These are phyloP conservation scores for Rhynchosporium graminicola DNA, from an alignment of 2,329 filamentous ascomycete species.

Conservation along the genomic window DNA sequence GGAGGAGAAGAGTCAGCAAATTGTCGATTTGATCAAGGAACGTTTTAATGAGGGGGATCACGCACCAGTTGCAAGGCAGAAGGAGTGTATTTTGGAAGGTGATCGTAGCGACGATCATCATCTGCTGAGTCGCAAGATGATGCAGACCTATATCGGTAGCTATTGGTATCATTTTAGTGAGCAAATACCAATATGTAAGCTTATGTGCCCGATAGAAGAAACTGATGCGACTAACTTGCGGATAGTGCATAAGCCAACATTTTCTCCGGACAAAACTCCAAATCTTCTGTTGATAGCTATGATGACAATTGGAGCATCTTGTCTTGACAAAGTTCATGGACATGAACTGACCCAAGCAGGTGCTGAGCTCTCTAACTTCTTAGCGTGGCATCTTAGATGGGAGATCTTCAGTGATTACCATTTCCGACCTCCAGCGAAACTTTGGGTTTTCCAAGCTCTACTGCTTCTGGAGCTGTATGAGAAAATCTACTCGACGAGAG, in stretches of 20 bases:
- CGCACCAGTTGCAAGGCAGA: constrained; percentile 70
- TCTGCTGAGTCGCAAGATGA: constrained; percentile 85
- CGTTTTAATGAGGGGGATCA: constrained; percentile 82
- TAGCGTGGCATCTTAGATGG: constrained; percentile 93
- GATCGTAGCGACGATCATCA: constrained; percentile 66
- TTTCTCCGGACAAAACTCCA: constrained; percentile 82
- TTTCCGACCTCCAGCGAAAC: constrained; percentile 86
- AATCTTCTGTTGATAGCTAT: constrained; percentile 83
- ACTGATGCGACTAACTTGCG: constrained; percentile 24
- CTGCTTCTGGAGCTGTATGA: constrained; percentile 90
- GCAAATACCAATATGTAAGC: constrained; percentile 75
- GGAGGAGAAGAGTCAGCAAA: constrained; percentile 80
- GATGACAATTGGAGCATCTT: constrained; percentile 90
- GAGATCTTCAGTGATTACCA: constrained; percentile 88
- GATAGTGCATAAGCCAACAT: constrained; percentile 82
- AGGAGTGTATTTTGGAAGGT: constrained; percentile 76
- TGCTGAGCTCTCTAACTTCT: constrained; percentile 83
- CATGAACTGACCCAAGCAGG: constrained; percentile 72
- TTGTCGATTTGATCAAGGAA: constrained; percentile 78
- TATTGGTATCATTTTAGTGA: constrained; percentile 96
- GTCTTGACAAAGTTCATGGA: constrained; percentile 80
- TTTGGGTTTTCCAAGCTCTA: constrained; percentile 94
- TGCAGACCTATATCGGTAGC: constrained; percentile 90
- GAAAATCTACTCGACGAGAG: constrained; percentile 94
- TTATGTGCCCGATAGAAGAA: not conserved